A percentile compares a stretch with the other conserved stretches of the same genome.
Evolutionary conservation across 2,329 filamentous ascomycete species (phyloP).

Genomic region (Xylaria sp.): DNA sequence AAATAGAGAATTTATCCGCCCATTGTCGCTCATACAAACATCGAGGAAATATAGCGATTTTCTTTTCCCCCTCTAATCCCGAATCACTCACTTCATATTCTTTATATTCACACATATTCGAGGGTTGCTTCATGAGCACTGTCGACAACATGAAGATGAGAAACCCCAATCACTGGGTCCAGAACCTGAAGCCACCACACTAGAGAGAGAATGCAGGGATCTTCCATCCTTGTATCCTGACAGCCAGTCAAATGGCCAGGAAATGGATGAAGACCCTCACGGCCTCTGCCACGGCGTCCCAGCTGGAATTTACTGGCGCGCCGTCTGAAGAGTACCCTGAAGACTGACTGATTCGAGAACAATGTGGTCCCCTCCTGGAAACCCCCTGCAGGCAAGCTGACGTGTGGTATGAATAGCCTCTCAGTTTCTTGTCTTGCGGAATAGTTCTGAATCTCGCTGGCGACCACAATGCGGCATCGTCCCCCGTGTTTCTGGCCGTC

Average conservation of each 20-base stretch:
- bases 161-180: not conserved
- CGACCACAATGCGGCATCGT: constrained; percentile 18
- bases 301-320: constrained; percentile 21
- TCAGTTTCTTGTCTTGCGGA: constrained; percentile 6
- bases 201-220: constrained; percentile 26
- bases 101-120: not conserved
- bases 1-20: not conserved
- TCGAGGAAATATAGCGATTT: not conserved
- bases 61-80: not conserved
- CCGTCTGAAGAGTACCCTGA: constrained; percentile 4
- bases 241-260: constrained; percentile 18
- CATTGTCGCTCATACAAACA: not conserved
- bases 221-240: not conserved
- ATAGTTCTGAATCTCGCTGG: constrained; percentile 15
- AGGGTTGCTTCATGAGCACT: not conserved
- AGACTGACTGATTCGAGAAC: not conserved
- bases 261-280: constrained; percentile 26
- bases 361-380: not conserved
- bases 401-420: constrained; percentile 24
- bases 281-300: constrained; percentile 11
- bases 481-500: constrained; percentile 7
- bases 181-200: constrained; percentile 1
- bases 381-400: constrained; percentile 29
- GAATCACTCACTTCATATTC: too few species aligned
- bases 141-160: not conserved